Percentiles rank a stretch among this genome's conserved stretches.
Evolutionary conservation across 148 eudicot species (phyloP).

Genomic region (Rhododendron vialii): DNA sequence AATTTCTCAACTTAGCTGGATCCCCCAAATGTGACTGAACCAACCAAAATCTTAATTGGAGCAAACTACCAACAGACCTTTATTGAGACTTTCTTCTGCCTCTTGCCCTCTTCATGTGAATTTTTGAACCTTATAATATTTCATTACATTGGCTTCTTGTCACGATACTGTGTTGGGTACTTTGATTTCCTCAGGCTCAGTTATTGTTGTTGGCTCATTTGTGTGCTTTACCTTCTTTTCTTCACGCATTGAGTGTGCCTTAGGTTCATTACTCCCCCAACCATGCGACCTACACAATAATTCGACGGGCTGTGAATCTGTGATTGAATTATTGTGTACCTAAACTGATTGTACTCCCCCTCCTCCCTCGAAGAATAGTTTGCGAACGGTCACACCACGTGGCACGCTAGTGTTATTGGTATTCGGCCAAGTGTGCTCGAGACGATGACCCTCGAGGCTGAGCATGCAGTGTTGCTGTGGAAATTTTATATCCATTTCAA

Average conservation of each 20-base stretch:
- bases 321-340: too few relatives aligned
- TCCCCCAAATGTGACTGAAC: neutral
- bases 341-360: too few relatives aligned
- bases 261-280: neutral
- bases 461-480: too few relatives aligned
- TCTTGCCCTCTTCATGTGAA: neutral
- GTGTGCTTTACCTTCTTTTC: neutral
- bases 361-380: too few relatives aligned
- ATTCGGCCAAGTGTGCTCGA: too few relatives aligned
- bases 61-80: neutral
- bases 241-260: neutral
- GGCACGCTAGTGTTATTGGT: too few relatives aligned
- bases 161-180: neutral
- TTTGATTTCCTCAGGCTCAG: neutral
- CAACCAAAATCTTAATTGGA: neutral
- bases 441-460: too few relatives aligned
- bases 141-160: neutral
- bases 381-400: too few relatives aligned
- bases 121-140: neutral
- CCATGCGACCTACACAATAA: too few relatives aligned
- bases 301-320: too few relatives aligned
- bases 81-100: neutral
- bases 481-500: too few relatives aligned
- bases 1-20: neutral
- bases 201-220: neutral